Base-by-base conservation (phyloP, 2,329 filamentous ascomycete species). In the Cercospora sojina region DNA sequence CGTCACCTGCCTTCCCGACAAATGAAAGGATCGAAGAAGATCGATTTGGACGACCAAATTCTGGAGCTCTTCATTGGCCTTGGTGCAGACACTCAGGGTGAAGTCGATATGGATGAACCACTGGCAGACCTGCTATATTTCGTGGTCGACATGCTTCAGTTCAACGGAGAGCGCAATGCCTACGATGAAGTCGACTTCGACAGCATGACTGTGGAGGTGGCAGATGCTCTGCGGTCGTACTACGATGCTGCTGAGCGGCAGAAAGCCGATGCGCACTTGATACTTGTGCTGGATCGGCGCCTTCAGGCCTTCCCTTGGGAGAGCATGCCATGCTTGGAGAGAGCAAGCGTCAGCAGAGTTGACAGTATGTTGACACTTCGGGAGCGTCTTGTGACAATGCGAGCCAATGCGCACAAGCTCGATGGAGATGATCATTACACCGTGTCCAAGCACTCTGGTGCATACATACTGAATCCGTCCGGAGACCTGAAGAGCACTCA, bases 131-230 rank as follows among this genome's bases (percentile, higher is more conserved):
- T 99, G 29, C 85, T 99, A 3, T 98, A 97, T 80, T 98, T 98
- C 76, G 91, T 98, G 1, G 90, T 99, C 5, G 95, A 99, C 74
- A 93, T 98, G 60, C 83, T 99, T 2, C 95, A 98, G 77, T 98
- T 99, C 78, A 92, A 97, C 72, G 95, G 95, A 16, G 96, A 99
- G 80, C 87, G 89, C 57, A 99, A 98, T 76, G 95, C 96, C 0
- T 97, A 97, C 79, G 95, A 99, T 73, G 95, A 99, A 80, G 91
- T 99, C 69, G 94, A 98, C 78, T 96, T 98, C 75, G 95, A 99
- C 72, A 82, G 85, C 56, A 96, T 99, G 87, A 88, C 93, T 5
- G 85, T 98, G 43, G 93, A 97, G 73, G 92, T 91, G 0, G 86
- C 92, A 43, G 94, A 97, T 79, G 92, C 93, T 2, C 81, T 99